These are phyloP conservation scores for Globisporangium perplexum DNA, from an alignment of 352 stramenopile species.

Conservation along the genomic window DNA sequence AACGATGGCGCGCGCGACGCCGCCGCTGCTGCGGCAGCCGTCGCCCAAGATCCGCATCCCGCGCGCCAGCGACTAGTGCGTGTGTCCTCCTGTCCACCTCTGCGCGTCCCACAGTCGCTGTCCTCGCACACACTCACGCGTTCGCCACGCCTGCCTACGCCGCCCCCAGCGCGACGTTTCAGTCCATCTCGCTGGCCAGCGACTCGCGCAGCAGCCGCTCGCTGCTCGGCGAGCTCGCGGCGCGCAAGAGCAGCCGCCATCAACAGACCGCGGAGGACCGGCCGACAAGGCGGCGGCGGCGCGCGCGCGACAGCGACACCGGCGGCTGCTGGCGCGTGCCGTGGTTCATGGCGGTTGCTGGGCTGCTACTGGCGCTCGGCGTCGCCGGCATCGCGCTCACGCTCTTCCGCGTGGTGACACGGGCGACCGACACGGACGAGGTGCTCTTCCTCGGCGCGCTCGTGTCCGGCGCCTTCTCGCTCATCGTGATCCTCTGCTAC, in stretches of 20 bases:
- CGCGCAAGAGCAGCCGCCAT: constrained; percentile 17
- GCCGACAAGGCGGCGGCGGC: too few species aligned
- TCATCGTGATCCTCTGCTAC: constrained; percentile 74
- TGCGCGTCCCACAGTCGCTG: background rate
- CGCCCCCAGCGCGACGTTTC: constrained; percentile 38
- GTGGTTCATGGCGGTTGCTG: constrained; percentile 22
- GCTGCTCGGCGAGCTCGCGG: constrained; percentile 22
- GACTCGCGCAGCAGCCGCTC: constrained; percentile 33
- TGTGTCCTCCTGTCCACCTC: constrained; percentile 12
- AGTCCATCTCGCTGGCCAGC: constrained; percentile 55
- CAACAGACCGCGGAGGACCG: constrained; percentile 5
- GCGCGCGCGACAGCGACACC: background rate
- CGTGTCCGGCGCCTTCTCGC: constrained; percentile 64
- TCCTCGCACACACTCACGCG: background rate
- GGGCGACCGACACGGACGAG: constrained; percentile 26
- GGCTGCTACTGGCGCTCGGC: constrained; percentile 31
- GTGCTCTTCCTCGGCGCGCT: constrained; percentile 71
- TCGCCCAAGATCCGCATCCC: constrained; percentile 6
- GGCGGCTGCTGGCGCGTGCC: constrained; percentile 2
- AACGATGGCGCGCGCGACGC: constrained; percentile 2
- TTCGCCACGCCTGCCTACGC: background rate
- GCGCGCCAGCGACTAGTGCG: constrained; percentile 26
- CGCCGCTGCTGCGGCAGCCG: background rate
- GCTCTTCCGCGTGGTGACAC: constrained; percentile 5
- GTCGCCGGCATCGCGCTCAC: constrained; percentile 31